Conservation (phyloP, 2,329 filamentous ascomycete genomes). For the Teratosphaeria pseudoeucalypti region DNA sequence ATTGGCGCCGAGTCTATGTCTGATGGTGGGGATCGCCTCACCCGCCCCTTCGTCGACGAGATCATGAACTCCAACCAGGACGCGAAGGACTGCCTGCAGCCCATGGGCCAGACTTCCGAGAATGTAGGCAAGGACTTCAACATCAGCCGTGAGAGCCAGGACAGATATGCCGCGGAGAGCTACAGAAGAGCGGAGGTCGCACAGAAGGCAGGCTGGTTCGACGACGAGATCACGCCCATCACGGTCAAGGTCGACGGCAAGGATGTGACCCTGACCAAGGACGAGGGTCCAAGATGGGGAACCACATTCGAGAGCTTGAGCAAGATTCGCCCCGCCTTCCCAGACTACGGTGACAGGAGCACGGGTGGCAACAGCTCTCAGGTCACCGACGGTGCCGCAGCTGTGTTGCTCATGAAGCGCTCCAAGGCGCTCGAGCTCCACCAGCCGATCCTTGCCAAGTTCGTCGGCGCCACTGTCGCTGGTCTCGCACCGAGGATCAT, state of each 20-base stretch:
- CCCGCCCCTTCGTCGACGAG: conserved; percentile 65
- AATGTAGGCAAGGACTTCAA: conserved; percentile 89
- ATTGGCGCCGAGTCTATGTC: conserved; percentile 87
- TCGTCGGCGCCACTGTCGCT: conserved; percentile 80
- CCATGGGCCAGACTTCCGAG: conserved; percentile 97
- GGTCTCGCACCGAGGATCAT: conserved; percentile 90
- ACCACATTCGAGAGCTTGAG: conserved; percentile 72
- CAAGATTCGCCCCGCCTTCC: conserved; percentile 86
- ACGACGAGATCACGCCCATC: conserved; percentile 90
- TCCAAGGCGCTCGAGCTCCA: conserved; percentile 76
- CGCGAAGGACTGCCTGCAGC: conserved; percentile 74
- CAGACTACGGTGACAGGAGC: conserved; percentile 73
- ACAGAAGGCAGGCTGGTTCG: conserved; percentile 83
- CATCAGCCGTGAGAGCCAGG: conserved; percentile 69
- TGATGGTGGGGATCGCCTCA: conserved; percentile 56
- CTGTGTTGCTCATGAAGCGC: conserved; percentile 87
- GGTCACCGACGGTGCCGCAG: conserved; percentile 87
- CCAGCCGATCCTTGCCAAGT: conserved; percentile 90
- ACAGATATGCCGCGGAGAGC: conserved; percentile 75
- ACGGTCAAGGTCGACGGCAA: conserved; percentile 64
- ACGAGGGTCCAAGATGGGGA: conserved; percentile 84
- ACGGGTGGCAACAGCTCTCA: conserved; percentile 93
- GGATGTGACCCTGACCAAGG: conserved; percentile 67
- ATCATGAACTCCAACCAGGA: conserved; percentile 64
- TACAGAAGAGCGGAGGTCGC: conserved; percentile 80